phyloP scores from a whole-genome alignment of 352 stramenopile species.

The Phytophthora capsici region DNA sequence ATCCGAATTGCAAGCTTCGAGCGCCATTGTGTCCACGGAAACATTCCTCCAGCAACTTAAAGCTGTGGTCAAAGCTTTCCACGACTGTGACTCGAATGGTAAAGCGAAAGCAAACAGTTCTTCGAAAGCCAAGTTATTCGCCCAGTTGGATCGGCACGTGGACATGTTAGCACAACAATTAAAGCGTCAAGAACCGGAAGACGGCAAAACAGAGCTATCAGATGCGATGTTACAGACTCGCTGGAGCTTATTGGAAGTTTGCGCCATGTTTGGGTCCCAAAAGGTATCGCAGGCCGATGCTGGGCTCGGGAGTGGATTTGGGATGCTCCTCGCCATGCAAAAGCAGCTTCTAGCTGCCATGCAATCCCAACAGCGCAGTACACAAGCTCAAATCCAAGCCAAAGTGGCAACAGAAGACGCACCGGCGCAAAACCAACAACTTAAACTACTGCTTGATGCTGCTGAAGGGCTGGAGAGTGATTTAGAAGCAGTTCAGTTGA shows the following conservation, averaged over 20 bases:
- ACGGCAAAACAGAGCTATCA: conserved; percentile 15
- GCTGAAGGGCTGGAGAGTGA: conserved; percentile 69
- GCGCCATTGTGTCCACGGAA: conserved; percentile 35
- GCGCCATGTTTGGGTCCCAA: conserved; percentile 54
- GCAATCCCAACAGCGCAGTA: conserved; percentile 30
- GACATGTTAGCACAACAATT: conserved; percentile 55
- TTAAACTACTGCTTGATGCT: conserved; percentile 70
- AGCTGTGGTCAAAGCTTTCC: conserved; percentile 55
- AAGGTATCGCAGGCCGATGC: conserved; percentile 39
- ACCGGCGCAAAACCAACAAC: conserved; percentile 39
- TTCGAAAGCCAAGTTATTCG: conserved; percentile 44
- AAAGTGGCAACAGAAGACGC: conserved; percentile 3
- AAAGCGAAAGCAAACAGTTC: conserved; percentile 5
- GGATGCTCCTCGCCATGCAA: conserved; percentile 50
- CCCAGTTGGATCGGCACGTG: conserved; percentile 64
- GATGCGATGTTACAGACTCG: conserved; percentile 47
- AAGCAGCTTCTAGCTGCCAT: conserved; percentile 56
- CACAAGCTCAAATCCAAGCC: conserved; percentile 17
- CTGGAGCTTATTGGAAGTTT: conserved; percentile 65
- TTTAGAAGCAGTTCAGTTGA: conserved; percentile 49
- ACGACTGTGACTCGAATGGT: conserved; percentile 32
- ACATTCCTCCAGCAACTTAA: conserved; percentile 62
- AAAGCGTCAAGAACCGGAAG: conserved; percentile 38
- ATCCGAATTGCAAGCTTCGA: background rate
- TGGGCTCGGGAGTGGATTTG: conserved; percentile 45